Evolutionary conservation across 176 grass and related monocot species (phyloP), one percentile per base, ranked within the genome.

Genomic region (Dactylis glomerata): DNA sequence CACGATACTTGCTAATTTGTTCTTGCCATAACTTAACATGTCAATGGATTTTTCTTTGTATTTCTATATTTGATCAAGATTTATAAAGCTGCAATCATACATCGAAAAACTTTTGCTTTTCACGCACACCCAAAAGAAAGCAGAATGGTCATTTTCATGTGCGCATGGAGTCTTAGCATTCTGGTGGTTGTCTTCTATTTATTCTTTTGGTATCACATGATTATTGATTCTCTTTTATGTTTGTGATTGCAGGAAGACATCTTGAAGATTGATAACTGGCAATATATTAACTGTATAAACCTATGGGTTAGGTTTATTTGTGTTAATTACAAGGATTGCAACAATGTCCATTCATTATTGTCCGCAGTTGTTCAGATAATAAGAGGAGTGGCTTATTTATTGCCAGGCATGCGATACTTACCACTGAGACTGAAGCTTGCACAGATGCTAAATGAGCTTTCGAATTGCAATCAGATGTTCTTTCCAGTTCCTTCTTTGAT

Each of bases 361-460:
- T 86, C 87, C 54, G 77, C 84, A 75, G 78, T 92, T 83, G 80
- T 90, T 83, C 84, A 88, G 85, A 72, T 98, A 64, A 78, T 96
- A 87, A 93, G 82, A 73, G 96, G 91, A 66, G 83, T 94, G 80
- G 81, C 86, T 86, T 84, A 87, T 36, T 80, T 98, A 82, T 98
- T 96, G 81, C 81, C 62, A 22, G 96, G 89, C 40, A 79, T 78
- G 58, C 81, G 86, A 32, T 94, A 92, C 83, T 81, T 96, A 73
- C 91, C 91, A 49, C 55, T 95, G 42, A 95, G 89, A 58, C 77
- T 98, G 68, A 98, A 87, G 82, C 94, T 94, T 75, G 89, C 79
- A 27, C 89, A 89, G 66, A 96, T 98, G 93, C 78, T 96, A 58
- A 98, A 98, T 77, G 89, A 91, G 40, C 96, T 98, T 56, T 93